Evolutionary conservation across 352 stramenopile species (phyloP).

Genomic region (Pythium periplocum): DNA sequence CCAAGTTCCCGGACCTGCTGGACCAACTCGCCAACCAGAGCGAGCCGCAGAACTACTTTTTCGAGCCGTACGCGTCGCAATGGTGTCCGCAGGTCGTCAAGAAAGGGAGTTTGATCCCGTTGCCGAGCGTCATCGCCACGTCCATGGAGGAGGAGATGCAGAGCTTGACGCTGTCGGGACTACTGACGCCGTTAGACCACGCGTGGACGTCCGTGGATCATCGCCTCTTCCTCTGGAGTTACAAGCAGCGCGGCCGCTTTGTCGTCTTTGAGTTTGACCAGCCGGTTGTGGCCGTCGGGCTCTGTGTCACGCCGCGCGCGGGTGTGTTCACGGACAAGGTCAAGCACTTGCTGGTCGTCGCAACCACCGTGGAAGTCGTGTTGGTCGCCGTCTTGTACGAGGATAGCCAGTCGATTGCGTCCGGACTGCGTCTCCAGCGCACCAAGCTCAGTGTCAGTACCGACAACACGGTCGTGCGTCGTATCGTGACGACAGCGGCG

Average conservation of each 20-base stretch:
- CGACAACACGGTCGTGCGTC: conserved; percentile 91
- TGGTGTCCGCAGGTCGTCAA: conserved; percentile 78
- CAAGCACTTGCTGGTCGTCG: conserved; percentile 92
- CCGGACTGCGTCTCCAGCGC: conserved; percentile 36
- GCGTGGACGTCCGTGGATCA: conserved; percentile 95
- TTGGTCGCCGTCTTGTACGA: conserved; percentile 88
- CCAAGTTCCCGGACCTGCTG: conserved; percentile 69
- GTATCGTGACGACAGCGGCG: conserved; percentile 74
- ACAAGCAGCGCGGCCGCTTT: conserved; percentile 73
- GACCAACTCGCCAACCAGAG: conserved; percentile 77
- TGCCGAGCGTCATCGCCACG: conserved; percentile 62
- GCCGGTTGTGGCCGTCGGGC: conserved; percentile 89
- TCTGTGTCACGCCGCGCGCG: conserved; percentile 76
- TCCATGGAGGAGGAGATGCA: conserved; percentile 65
- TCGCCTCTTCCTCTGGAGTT: conserved; percentile 94
- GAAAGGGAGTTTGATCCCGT: conserved; percentile 62
- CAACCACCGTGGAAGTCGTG: conserved; percentile 93
- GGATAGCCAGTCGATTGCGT: conserved; percentile 33
- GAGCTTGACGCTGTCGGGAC: conserved; percentile 84
- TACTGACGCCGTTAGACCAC: conserved; percentile 88
- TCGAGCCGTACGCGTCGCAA: conserved; percentile 79
- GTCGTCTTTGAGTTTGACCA: conserved; percentile 90
- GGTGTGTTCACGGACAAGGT: conserved; percentile 94
- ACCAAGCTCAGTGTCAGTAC: conserved; percentile 91
- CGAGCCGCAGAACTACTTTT: conserved; percentile 88